Conservation (phyloP, 2,329 filamentous ascomycete genomes). For the Ceratocystis harringtonii region DNA sequence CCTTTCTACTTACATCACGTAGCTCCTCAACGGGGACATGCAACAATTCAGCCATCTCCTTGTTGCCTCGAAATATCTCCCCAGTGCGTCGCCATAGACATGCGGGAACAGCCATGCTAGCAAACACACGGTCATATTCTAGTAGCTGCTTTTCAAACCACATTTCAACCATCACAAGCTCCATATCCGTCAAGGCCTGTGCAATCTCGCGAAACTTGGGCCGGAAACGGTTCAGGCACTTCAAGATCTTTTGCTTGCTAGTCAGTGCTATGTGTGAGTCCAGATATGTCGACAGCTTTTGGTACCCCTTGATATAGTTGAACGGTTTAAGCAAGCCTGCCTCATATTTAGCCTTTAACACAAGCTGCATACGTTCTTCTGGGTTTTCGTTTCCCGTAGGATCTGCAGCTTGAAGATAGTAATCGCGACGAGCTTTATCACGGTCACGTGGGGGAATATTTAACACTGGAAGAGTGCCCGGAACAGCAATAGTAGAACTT, state of each 20-base stretch:
- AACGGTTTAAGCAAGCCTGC: slow-evolving; percentile 90
- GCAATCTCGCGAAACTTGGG: slow-evolving; percentile 95
- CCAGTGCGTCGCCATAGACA: slow-evolving; percentile 95
- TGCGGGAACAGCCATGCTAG: slow-evolving; percentile 94
- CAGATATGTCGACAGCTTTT: slow-evolving; percentile 78
- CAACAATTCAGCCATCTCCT: slow-evolving; percentile 96
- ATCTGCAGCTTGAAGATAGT: slow-evolving; percentile 93
- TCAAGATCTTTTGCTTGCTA: slow-evolving; percentile 79
- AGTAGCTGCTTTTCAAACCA: slow-evolving; percentile 95
- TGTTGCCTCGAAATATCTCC: slow-evolving; percentile 94
- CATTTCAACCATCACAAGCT: slow-evolving; percentile 92
- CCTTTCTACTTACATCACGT: slow-evolving; percentile 57
- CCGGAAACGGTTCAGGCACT: slow-evolving; percentile 81
- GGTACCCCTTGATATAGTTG: slow-evolving; percentile 96
- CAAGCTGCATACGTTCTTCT: slow-evolving; percentile 87
- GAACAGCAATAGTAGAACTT: background rate
- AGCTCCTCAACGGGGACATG: slow-evolving; percentile 81
- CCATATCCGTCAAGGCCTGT: slow-evolving; percentile 79
- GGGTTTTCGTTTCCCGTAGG: slow-evolving; percentile 58
- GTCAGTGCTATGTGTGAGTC: slow-evolving; percentile 69
- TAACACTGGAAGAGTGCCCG: slow-evolving; percentile 12
- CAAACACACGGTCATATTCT: slow-evolving; percentile 97
- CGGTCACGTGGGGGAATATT: slow-evolving; percentile 28
- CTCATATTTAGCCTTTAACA: slow-evolving; percentile 90
- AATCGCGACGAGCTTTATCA: slow-evolving; percentile 62